Conservation (phyloP, 2,329 filamentous ascomycete species). For the Dothideomycetidae sp. region DNA sequence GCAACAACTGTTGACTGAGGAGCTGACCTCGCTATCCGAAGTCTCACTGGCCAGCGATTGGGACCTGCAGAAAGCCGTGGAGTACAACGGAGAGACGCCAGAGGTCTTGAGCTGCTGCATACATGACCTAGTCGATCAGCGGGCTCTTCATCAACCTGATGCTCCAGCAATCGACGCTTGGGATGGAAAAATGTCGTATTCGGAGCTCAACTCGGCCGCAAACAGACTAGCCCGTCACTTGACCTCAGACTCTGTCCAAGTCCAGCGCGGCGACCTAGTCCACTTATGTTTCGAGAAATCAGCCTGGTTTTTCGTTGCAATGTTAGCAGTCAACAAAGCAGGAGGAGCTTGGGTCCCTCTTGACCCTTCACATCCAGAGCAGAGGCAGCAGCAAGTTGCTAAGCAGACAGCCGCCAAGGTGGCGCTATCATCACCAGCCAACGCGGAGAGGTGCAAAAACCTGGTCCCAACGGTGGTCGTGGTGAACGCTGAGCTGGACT, state of each 20-base stretch:
- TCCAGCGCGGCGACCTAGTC: slow-evolving; percentile 12
- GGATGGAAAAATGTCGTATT: slow-evolving; percentile 17
- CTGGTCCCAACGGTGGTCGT: neutral
- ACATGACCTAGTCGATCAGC: slow-evolving; percentile 12
- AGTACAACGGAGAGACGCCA: neutral
- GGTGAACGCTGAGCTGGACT: neutral
- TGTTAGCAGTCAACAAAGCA: slow-evolving; percentile 19
- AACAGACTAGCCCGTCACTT: slow-evolving; percentile 12
- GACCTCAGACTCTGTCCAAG: slow-evolving; percentile 5
- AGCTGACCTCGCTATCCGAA: neutral
- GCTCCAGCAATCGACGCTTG: slow-evolving; percentile 16
- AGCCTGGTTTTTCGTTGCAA: slow-evolving; percentile 17
- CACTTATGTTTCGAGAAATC: slow-evolving; percentile 18
- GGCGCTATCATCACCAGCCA: slow-evolving; percentile 8
- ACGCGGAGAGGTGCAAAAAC: neutral
- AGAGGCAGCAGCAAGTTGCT: neutral
- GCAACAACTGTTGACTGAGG: neutral
- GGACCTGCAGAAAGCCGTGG: neutral
- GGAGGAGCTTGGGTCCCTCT: slow-evolving; percentile 18
- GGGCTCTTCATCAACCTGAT: slow-evolving; percentile 10
- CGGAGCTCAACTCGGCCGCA: slow-evolving; percentile 13
- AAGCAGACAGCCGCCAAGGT: slow-evolving; percentile 14
- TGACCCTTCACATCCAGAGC: slow-evolving; percentile 16
- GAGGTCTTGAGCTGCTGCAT: slow-evolving; percentile 9
- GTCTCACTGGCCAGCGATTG: neutral